Percentiles rank a stretch among this genome's conserved stretches.
Conservation (phyloP, 2,329 filamentous ascomycete genomes). For the Dissoconium aciculare region DNA sequence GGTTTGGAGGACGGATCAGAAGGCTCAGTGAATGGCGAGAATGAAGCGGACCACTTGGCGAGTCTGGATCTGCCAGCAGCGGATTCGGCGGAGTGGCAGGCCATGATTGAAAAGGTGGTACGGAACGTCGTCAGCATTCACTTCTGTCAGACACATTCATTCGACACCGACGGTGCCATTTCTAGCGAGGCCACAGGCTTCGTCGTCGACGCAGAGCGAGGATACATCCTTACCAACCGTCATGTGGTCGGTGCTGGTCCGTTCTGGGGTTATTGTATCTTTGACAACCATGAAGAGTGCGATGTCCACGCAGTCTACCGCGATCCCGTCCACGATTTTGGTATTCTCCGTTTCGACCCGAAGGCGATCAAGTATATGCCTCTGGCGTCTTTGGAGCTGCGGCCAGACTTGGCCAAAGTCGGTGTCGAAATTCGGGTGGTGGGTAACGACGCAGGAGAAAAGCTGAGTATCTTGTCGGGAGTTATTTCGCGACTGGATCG, state of each 20-base stretch:
- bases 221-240: constrained; percentile 45
- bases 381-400: constrained; percentile 60
- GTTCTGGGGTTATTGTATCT: constrained; percentile 96
- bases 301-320: constrained; percentile 95
- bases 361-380: constrained; percentile 96
- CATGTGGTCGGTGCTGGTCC: constrained; percentile 92
- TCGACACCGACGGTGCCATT: constrained; percentile 89
- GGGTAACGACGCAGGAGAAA: constrained; percentile 96
- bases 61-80: constrained; percentile 29
- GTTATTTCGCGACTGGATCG: constrained; percentile 92
- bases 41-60: constrained; percentile 18
- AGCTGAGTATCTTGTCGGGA: constrained; percentile 91
- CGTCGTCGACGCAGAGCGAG: constrained; percentile 85
- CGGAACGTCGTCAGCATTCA: constrained; percentile 96
- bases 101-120: constrained; percentile 85
- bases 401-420: constrained; percentile 74
- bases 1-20: constrained; percentile 33
- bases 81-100: constrained; percentile 82
- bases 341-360: constrained; percentile 89
- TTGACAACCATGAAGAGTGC: constrained; percentile 94
- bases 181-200: constrained; percentile 95
- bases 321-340: constrained; percentile 96
- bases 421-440: constrained; percentile 93
- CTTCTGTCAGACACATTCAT: constrained; percentile 94
- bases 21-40: no score